A percentile compares a stretch with the other conserved stretches of the same genome.
Evolutionary conservation across 345 rosid genomes (phyloP).

Genomic region (Lepidium aucheri): DNA sequence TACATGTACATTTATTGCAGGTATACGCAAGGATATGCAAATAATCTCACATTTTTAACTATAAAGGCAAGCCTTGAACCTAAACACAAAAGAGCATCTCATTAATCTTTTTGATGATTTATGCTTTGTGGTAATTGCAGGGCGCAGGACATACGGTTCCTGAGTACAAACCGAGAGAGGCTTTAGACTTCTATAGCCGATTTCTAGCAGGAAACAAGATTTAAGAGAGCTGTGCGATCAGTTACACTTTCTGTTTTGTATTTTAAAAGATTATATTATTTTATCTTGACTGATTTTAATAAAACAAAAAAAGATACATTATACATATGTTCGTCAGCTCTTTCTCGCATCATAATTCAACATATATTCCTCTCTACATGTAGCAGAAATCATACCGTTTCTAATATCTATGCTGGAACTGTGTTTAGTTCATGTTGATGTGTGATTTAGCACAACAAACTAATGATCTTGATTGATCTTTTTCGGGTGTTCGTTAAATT

Average conservation of each 20-base stretch:
- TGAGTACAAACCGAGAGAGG: conserved; percentile 78
- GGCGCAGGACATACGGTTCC: conserved; percentile 95
- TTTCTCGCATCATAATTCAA: neutral
- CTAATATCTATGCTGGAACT: too few relatives aligned
- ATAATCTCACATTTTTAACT: conserved; percentile 80
- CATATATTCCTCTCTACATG: neutral
- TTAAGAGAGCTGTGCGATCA: neutral
- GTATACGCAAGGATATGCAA: conserved; percentile 64
- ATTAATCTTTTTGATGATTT: too few relatives aligned
- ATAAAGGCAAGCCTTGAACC: conserved; percentile 43
- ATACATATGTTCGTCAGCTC: neutral
- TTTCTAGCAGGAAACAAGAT: conserved; percentile 55
- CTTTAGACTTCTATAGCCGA: conserved; percentile 64
- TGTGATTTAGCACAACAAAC: too few relatives aligned
- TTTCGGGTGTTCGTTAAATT: too few relatives aligned
- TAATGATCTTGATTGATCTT: too few relatives aligned
- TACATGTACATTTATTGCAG: conserved; percentile 29
- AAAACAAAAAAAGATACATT: neutral
- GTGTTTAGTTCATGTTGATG: too few relatives aligned
- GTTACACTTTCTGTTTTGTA: neutral
- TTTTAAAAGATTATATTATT: neutral
- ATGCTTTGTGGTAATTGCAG: conserved; percentile 29
- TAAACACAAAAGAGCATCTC: too few relatives aligned
- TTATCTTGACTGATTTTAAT: neutral
- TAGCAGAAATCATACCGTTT: too few relatives aligned